These are phyloP conservation scores for Lichtheimia hyalospora DNA, from an alignment of 371 early-diverging fungal species.

Conservation along the genomic window DNA sequence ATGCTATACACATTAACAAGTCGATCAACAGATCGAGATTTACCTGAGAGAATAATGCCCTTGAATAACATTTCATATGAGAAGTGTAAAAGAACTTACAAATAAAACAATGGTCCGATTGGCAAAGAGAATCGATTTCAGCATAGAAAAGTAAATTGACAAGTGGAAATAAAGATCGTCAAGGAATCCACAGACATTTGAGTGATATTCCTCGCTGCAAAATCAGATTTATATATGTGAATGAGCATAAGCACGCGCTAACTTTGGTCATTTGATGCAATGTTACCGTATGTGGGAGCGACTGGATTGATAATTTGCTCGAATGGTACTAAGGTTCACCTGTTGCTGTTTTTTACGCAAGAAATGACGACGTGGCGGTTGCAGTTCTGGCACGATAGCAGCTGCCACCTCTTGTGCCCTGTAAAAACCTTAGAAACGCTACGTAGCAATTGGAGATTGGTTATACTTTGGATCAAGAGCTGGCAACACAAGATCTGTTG, in stretches of 20 bases:
- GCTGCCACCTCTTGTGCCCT: conserved; percentile 13
- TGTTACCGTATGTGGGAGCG: conserved; percentile 16
- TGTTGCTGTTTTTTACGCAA: conserved; percentile 11
- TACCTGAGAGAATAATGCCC: conserved; percentile 20
- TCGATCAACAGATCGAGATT: conserved; percentile 61
- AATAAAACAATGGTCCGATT: conserved; percentile 26
- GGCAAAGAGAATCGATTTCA: conserved; percentile 10
- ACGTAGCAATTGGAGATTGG: not conserved
- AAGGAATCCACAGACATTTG: conserved; percentile 17
- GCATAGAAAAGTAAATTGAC: conserved; percentile 6
- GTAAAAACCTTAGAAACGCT: too few species aligned
- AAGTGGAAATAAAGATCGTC: conserved; percentile 18
- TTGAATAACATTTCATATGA: too few species aligned
- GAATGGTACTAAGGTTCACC: conserved; percentile 19
- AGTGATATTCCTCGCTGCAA: conserved; percentile 16
- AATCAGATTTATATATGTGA: not conserved
- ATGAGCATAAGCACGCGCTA: too few species aligned
- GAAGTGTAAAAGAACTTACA: conserved; percentile 29
- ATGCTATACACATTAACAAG: conserved; percentile 61
- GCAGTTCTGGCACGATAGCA: not conserved
- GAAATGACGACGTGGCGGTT: not conserved
- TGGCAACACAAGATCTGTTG: conserved; percentile 7
- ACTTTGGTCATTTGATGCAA: not conserved
- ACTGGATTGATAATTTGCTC: conserved; percentile 13
- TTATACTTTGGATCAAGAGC: conserved; percentile 13